Base-by-base conservation (phyloP, 176 grass and related monocot genomes). In the Oryza coarctata region DNA sequence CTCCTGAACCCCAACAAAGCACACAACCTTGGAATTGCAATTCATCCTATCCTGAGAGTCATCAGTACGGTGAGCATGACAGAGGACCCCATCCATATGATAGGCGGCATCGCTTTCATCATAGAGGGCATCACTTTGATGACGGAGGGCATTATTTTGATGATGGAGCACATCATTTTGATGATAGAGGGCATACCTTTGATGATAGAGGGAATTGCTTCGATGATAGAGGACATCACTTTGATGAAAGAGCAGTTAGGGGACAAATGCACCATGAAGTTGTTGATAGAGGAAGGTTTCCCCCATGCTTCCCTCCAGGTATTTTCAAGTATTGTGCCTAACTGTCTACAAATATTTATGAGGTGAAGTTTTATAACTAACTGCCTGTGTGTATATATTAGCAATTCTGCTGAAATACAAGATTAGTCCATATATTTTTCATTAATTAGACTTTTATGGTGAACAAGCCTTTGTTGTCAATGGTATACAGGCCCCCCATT, bases 191-290 rank as follows among this genome's bases (percentile, higher is more conserved):
- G 57, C 55, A 60, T 91, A 75, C 28, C 33, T 75, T 81, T 31
- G 86, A 92, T 81, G 83, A 85, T 74, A 78, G 89, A 88, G 86
- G 72, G 31, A 43, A 57, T 65, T 81, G 70, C 31, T 88, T 85
- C 65, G 77, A 80, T 92, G 90, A 89, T 77, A 76, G 82, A 75
- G 82, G 67, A n/a, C 65, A 52, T 28, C 65, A 57, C 47, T 80
- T 80, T 32, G 36, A 3, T 40, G 73, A 87, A 34, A 75, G 63
- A 87, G 81, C 30, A 71, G 31, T 82, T 31, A 79, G 85, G 38
- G 81, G 85, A 88, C 83, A 69, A 30, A 83, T 94, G 77, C 89
- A 92, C 68, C 78, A 89, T 90, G 87, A 90, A 82, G 71, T 81
- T 57, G 62, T 81, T 32, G 77, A 91, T 77, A 69, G 81, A 68